Evolutionary conservation across 2,329 filamentous ascomycete species (phyloP), one percentile per base, ranked within the genome.

Genomic region (Colletotrichum theobromicola): DNA sequence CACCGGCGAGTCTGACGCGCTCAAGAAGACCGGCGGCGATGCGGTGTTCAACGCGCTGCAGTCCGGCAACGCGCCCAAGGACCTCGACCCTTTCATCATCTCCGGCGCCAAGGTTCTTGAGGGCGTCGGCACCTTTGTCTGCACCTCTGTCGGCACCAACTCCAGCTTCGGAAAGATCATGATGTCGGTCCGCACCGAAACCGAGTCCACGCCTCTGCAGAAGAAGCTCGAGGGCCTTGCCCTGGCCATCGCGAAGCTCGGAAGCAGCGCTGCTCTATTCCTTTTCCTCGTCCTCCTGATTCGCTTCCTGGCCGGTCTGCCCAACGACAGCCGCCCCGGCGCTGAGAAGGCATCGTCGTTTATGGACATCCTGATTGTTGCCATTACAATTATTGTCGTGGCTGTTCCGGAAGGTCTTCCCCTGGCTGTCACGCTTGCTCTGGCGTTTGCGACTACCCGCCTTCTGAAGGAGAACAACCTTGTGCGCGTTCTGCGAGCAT

Each of bases 221-320:
- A 85, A 86, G 78, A 91, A 90, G 81, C 85, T 91, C 4, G 86
- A 82, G 34, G 78, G 78, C 13, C 81, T 88, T 16, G 85, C 87
- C n/a, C 81, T 84, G 70, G 81, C 79, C 26, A 87, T 88, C 32
- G 84, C 85, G 1, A 85, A 86, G 77, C 81, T 87, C 35, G 90
- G 89, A 32, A 91, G 93, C 78, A 91, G 90, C 70, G 92, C 94
- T 35, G 94, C 94, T 58, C 83, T 94, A 16, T 83, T 96, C 9
- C 87, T 96, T 24, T 96, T 97, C 81, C 84, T 95, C 67, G 93
- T 95, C 28, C 87, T 96, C 15, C 91, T 96, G 79, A 94, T 96
- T 85, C 93, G 94, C 79, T 96, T 95, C 81, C 85, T 94, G 28
- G 92, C 89, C 37, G 83, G 88, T 18, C 87, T 96, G 9, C 88